Conservation (phyloP, 2,329 filamentous ascomycete genomes). For the Blumeria graminis region DNA sequence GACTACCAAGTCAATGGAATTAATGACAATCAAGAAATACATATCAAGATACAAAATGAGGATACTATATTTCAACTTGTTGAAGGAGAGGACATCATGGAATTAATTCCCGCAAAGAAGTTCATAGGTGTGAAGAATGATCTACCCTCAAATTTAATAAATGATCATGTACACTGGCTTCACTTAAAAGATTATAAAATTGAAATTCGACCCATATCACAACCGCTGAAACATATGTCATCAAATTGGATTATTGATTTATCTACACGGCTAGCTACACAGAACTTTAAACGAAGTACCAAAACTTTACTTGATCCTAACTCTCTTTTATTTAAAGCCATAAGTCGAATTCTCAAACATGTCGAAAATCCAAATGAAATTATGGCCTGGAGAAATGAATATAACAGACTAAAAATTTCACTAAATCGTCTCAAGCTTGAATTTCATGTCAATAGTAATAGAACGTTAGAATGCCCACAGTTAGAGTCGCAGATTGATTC, state of each 20-base stretch:
- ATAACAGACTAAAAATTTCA: conserved; percentile 19
- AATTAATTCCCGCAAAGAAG: conserved; percentile 16
- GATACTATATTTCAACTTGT: conserved; percentile 20
- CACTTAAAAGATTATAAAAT: conserved; percentile 21
- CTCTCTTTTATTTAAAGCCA: conserved; percentile 17
- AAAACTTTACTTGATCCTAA: conserved; percentile 24
- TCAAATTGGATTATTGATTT: conserved; percentile 20
- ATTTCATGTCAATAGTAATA: conserved; percentile 24
- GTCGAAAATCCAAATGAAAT: conserved; percentile 24
- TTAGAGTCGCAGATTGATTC: conserved; percentile 27
- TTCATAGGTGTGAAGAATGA: conserved; percentile 19
- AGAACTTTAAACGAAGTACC: conserved; percentile 6
- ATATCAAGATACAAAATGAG: conserved; percentile 23
- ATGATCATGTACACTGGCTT: conserved; percentile 34
- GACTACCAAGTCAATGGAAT: conserved; percentile 21
- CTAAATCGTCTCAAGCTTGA: conserved; percentile 26
- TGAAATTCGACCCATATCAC: conserved; percentile 24
- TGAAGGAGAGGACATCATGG: conserved; percentile 8
- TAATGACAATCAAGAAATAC: conserved; percentile 21
- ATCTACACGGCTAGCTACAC: conserved; percentile 7
- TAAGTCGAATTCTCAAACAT: conserved; percentile 22
- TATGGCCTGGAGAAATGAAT: conserved; percentile 20
- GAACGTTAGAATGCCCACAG: conserved; percentile 23
- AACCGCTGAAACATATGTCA: conserved; percentile 17
- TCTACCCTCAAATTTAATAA: conserved; percentile 25